phyloP scores from a whole-genome alignment of 2,329 filamentous ascomycete species.

The Claviceps quebecensis region DNA sequence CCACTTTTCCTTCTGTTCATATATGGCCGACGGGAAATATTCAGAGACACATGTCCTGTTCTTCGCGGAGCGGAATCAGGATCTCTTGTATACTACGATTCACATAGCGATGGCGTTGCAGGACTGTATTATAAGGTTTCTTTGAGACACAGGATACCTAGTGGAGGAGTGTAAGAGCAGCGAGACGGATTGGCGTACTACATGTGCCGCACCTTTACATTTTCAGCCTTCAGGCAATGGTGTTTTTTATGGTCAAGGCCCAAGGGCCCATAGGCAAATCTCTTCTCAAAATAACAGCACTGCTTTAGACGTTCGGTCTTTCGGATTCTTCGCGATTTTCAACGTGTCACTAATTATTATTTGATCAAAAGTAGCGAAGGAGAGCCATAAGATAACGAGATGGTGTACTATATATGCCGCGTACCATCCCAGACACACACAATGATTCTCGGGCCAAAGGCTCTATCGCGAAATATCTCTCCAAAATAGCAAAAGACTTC shows the following conservation, averaged over 20 bases:
- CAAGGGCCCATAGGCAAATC: not conserved
- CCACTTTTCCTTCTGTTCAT: not conserved
- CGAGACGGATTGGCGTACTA: not conserved
- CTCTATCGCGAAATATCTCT: too few relatives aligned
- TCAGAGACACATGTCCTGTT: not conserved
- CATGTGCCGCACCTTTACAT: not conserved
- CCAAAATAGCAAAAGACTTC: too few relatives aligned
- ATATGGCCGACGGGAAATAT: not conserved
- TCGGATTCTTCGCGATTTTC: not conserved
- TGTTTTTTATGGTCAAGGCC: not conserved
- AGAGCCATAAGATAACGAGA: too few relatives aligned
- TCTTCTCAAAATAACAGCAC: slow-evolving; percentile 2
- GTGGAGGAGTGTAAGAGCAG: not conserved
- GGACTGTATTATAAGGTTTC: slow-evolving; percentile 9
- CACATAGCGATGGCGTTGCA: slow-evolving; percentile 31
- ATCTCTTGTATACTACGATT: slow-evolving; percentile 22
- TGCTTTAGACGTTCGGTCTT: too few relatives aligned
- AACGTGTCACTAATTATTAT: not conserved
- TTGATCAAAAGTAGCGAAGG: too few relatives aligned
- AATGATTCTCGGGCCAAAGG: too few relatives aligned
- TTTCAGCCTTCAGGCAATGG: too few relatives aligned
- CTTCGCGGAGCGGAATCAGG: not conserved
- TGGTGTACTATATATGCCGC: too few relatives aligned
- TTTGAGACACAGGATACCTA: slow-evolving; percentile 1
- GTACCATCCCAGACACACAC: too few relatives aligned